Percentiles rank a stretch among this genome's conserved stretches.
phyloP scores from a whole-genome alignment of 129 eudicot genomes.

The Mikania micrantha region DNA sequence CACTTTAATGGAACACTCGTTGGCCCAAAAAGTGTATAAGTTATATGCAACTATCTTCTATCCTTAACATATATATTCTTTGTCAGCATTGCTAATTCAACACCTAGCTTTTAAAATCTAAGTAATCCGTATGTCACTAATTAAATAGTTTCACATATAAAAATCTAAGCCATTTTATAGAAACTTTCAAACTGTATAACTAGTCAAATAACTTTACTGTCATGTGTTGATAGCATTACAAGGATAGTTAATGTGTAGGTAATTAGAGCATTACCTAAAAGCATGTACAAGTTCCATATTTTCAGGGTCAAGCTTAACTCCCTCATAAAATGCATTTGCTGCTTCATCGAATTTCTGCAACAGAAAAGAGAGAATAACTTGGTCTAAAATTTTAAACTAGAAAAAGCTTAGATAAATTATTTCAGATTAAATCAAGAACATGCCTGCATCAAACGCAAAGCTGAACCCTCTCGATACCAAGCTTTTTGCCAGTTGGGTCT shows the following conservation, averaged over 20 bases:
- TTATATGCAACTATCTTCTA: not conserved
- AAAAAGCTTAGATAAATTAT: not conserved
- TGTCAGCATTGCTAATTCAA: not conserved
- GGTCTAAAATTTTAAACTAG: not conserved
- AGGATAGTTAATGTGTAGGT: not conserved
- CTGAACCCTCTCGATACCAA: conserved; percentile 95
- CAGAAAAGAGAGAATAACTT: not conserved
- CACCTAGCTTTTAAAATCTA: not conserved
- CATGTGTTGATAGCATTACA: not conserved
- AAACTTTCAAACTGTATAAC: not conserved
- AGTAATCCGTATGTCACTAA: no score
- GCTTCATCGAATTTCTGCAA: conserved; percentile 92
- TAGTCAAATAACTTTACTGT: not conserved
- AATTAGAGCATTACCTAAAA: conserved; percentile 52
- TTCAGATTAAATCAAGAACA: conserved; percentile 8
- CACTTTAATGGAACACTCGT: not conserved
- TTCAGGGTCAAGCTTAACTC: conserved; percentile 84
- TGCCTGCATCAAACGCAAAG: conserved; percentile 80
- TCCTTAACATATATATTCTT: not conserved
- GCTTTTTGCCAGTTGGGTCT: conserved; percentile 89
- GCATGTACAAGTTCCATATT: conserved; percentile 86
- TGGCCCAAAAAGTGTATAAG: not conserved
- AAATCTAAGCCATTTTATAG: not conserved
- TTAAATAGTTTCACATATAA: no score
- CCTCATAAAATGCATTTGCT: conserved; percentile 94